Base-by-base conservation (phyloP, 1,139 yeast species). In the Taiozyma onychis region DNA sequence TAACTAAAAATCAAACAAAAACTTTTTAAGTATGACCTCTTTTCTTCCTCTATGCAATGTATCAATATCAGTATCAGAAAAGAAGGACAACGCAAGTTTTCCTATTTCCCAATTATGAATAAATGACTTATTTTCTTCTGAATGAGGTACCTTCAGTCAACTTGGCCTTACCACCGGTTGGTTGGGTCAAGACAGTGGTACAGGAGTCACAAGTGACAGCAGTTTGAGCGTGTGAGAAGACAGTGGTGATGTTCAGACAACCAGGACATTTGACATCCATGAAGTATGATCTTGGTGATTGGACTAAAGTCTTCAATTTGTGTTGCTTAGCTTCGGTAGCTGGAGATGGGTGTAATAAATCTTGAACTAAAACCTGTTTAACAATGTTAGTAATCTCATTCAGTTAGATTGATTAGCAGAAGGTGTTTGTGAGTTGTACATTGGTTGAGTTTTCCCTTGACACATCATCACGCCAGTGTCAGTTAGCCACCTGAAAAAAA, bases 181-280 rank as follows among this genome's bases (percentile, higher is more conserved):
- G 99, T 73, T 95, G 88, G 80, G 98, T 91, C 72, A 93, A 88
- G 63, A 93, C 97, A 65, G 97, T 91, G 67, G 98, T 87, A 79
- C 99, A 93, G 61, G 95, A 85, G 72, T 95, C 98, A 82, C 99
- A 93, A 72, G 97, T 88, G 73, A 93, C 99, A 67, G 97, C 98
- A 66, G 98, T 93, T 82, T 93, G 99, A 62, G 99, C 98, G 79
- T 93, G 99, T 65, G 98, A 91, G 87, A 93, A 93, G 66, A 93
- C 97, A 65, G 98, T 93, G 76, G 99, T 91, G 81, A 93, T 93
- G 85, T 86, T 88, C 75, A 93, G 83, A 80, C 99, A 93, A 69
- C 99, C 98, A 77, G 95, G 98, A 80, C 98, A 93, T 79, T 91
- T 91, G 68, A 93, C 98, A 72, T 93, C 99, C 97, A 93, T 90